Evolutionary conservation across 352 stramenopile genomes (phyloP), one percentile per base, ranked within the genome.

Genomic region (Phytophthora tentaculata): DNA sequence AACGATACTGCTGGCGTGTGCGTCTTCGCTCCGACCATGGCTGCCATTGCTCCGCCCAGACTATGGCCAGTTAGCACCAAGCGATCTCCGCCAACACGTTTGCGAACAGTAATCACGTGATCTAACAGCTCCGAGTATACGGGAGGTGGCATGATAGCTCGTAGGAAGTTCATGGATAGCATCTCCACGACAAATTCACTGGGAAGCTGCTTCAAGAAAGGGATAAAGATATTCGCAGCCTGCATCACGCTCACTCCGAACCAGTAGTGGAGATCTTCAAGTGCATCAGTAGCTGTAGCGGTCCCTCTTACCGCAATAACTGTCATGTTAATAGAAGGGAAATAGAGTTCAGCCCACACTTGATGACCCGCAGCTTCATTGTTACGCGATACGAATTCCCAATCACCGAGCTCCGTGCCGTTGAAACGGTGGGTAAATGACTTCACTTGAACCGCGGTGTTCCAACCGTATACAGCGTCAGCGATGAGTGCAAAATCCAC

Each of bases 211-310:
- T 94, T 96, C 41, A 96, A 69, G 69, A 96, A 95, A 48, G 85
- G 87, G 22, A 96, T 69, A 54, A 95, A 95, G 49, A 92, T 81
- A 74, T 95, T 91, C 3, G 84, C 86, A 5, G 83, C 83, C 62
- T 95, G 87, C 89, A 96, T 96, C 73, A 95, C 86, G 51, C 74
- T 90, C 51, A 96, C 88, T 19, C 87, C 89, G 48, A 96, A 95
- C 87, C 89, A 95, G 61, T 81, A 96, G 68, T 96, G 87, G 19
- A 96, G 72, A 53, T 96, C 89, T 50, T 96, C 87, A 29, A 96
- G 85, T 22, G 86, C 89, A 49, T 96, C 89, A 0, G 86, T 89
- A 14, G 83, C 88, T 12, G 88, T 94, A 26, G 88, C 88, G 29
- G 88, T 96, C 56, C 88, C 86, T 37, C 88, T 84, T 55, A 96